Evolutionary conservation across 169 alveolate species (phyloP).

Genomic region (Ichthyophthirius multifiliis): DNA sequence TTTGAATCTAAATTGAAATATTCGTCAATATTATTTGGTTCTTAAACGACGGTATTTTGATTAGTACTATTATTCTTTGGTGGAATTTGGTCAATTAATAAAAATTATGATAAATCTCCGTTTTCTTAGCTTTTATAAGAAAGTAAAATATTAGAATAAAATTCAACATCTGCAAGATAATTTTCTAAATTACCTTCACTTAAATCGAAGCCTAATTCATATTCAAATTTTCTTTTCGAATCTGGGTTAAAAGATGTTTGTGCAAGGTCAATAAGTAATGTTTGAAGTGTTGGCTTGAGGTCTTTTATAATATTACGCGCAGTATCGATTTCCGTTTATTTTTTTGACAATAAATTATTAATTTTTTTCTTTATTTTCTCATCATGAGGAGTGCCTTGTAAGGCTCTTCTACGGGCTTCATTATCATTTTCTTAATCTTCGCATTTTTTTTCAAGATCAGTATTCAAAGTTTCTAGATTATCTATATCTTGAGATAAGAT

Average conservation of each 20-base stretch:
- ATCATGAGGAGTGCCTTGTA: slow-evolving; percentile 29
- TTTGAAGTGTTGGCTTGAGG: slow-evolving; percentile 15
- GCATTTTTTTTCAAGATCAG: slow-evolving; percentile 28
- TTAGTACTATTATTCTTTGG: slow-evolving; percentile 2
- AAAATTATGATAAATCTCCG: slow-evolving; percentile 1
- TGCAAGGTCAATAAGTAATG: slow-evolving; percentile 14
- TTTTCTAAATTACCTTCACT: slow-evolving; percentile 29
- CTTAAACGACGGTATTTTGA: slow-evolving; percentile 6
- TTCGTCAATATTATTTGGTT: background rate
- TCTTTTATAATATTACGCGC: slow-evolving; percentile 19
- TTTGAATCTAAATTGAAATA: background rate
- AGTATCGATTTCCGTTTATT: slow-evolving; percentile 15
- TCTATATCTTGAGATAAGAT: slow-evolving; percentile 67
- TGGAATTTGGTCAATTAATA: slow-evolving; percentile 38
- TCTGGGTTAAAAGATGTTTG: slow-evolving; percentile 10
- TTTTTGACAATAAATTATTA: background rate
- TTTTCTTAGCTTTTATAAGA: background rate
- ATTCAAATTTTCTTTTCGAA: slow-evolving; percentile 16
- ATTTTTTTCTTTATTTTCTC: slow-evolving; percentile 27
- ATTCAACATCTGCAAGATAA: slow-evolving; percentile 37
- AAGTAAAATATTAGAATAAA: background rate
- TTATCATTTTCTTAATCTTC: slow-evolving; percentile 18
- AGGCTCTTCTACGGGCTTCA: slow-evolving; percentile 2
- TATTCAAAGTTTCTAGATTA: slow-evolving; percentile 49
- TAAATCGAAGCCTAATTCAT: slow-evolving; percentile 35